Conservation (phyloP, 208 protist genomes). For the Crithidia brevicula region DNA sequence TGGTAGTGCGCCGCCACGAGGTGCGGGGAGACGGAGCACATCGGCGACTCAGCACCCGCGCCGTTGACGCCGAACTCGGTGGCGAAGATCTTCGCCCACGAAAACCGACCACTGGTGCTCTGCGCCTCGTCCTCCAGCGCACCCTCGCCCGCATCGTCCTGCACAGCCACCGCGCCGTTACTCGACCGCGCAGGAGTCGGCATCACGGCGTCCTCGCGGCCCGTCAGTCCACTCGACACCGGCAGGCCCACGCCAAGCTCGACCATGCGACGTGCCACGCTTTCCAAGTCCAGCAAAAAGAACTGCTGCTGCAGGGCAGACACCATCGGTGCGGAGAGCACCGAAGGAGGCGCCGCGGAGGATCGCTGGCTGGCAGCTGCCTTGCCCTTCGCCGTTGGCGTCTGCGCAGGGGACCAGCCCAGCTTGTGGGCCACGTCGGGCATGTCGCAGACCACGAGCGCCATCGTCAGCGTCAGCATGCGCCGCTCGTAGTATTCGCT, state of each 20-base stretch:
- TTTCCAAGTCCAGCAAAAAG: conserved; percentile 42
- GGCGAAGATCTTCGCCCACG: conserved; percentile 3
- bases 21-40: conserved; percentile 20
- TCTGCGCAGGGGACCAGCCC: not conserved
- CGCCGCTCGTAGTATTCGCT: conserved; percentile 41
- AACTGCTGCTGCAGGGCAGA: conserved; percentile 31
- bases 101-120: not conserved
- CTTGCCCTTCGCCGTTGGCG: not conserved
- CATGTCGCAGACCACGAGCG: conserved; percentile 12
- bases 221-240: conserved; percentile 2
- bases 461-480: conserved; percentile 34
- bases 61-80: not conserved
- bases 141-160: not conserved
- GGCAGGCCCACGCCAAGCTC: conserved; percentile 33
- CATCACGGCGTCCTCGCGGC: not conserved
- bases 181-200: not conserved
- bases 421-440: not conserved
- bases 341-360: not conserved
- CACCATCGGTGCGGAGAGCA: conserved; percentile 22
- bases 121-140: not conserved
- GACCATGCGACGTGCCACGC: conserved; percentile 37
- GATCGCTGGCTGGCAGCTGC: too few relatives aligned
- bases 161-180: not conserved
- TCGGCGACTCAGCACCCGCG: not conserved
- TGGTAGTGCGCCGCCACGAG: conserved; percentile 33